Percentiles rank a stretch among this genome's conserved stretches.
These are phyloP conservation scores for Fraxinus xanthoxyloides DNA, from an alignment of 305 asterid species.

Conservation along the genomic window DNA sequence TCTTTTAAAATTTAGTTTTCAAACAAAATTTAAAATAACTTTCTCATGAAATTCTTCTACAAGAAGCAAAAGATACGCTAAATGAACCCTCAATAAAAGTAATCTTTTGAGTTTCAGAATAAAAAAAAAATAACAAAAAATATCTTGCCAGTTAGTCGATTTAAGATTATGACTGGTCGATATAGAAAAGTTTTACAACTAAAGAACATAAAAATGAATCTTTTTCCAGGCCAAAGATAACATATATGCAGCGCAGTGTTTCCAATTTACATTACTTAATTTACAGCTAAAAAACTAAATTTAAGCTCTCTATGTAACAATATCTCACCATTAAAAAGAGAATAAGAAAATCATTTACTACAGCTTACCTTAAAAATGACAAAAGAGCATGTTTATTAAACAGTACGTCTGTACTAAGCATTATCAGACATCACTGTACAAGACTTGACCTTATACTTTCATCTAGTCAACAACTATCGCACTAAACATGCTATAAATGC, in stretches of 20 bases:
- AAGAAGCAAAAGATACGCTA: background rate
- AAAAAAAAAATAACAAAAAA: background rate
- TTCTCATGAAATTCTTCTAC: background rate
- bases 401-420: background rate
- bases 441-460: background rate
- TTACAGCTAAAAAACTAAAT: background rate
- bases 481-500: background rate
- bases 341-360: background rate
- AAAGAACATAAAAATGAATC: background rate
- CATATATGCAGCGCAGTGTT: background rate
- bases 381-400: background rate
- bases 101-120: background rate
- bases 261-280: background rate
- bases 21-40: background rate
- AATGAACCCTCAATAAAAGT: background rate
- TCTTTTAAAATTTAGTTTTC: background rate
- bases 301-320: background rate
- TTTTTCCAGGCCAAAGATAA: background rate
- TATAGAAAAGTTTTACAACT: background rate
- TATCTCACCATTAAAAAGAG: background rate
- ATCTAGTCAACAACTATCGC: background rate
- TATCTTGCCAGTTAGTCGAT: background rate
- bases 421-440: background rate
- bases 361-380: background rate
- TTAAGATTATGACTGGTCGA: background rate